Conservation (phyloP, 2,329 filamentous ascomycete genomes). For the Nigrospora sphaerica region DNA sequence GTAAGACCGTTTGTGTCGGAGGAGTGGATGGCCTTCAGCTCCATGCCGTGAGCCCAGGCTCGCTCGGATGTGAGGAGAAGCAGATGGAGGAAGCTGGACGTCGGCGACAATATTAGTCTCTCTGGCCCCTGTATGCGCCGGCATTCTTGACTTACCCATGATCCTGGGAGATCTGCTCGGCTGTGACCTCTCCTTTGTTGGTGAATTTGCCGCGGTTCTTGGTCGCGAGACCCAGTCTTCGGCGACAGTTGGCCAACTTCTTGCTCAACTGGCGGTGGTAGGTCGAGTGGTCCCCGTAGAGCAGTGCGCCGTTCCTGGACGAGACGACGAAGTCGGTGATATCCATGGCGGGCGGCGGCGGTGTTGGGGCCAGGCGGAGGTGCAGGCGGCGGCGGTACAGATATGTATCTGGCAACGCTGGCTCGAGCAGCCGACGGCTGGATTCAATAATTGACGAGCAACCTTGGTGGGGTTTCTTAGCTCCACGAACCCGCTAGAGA, state of each 20-base stretch:
- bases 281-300: constrained; percentile 81
- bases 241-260: constrained; percentile 74
- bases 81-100: constrained; percentile 63
- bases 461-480: too few relatives aligned
- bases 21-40: constrained; percentile 78
- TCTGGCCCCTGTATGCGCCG: too few relatives aligned
- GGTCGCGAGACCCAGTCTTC: constrained; percentile 77
- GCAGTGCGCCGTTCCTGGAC: constrained; percentile 73
- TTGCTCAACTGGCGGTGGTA: constrained; percentile 77
- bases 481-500: too few relatives aligned
- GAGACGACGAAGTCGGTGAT: constrained; percentile 80
- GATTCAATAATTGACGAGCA: too few relatives aligned
- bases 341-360: constrained; percentile 55
- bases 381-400: too few relatives aligned
- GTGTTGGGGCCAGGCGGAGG: too few relatives aligned
- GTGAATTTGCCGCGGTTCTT: constrained; percentile 82
- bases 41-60: constrained; percentile 93
- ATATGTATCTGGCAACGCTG: too few relatives aligned
- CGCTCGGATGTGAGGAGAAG: constrained; percentile 81
- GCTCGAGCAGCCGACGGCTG: too few relatives aligned
- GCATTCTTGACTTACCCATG: constrained; percentile 53
- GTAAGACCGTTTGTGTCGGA: constrained; percentile 73
- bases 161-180: constrained; percentile 67
- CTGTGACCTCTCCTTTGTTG: constrained; percentile 61
- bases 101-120: too few relatives aligned